These are phyloP conservation scores for Flaveria floridana DNA, from an alignment of 140 eudicot species.

Conservation along the genomic window DNA sequence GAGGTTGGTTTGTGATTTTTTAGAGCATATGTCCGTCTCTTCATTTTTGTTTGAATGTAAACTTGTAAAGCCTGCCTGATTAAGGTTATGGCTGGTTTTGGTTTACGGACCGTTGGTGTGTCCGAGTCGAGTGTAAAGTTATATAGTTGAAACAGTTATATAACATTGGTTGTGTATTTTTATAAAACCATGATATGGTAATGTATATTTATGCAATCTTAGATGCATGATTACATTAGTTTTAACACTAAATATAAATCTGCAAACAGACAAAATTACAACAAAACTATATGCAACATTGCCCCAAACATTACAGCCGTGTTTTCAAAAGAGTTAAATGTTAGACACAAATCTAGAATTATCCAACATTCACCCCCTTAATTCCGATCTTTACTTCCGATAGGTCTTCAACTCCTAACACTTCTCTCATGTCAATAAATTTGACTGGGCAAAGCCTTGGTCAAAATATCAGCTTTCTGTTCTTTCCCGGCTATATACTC, in stretches of 20 bases:
- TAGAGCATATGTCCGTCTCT: slow-evolving; percentile 22
- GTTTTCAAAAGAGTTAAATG: too few relatives aligned
- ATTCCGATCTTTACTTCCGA: too few relatives aligned
- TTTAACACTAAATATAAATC: not conserved
- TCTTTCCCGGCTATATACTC: too few relatives aligned
- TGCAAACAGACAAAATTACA: too few relatives aligned
- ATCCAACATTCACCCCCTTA: too few relatives aligned
- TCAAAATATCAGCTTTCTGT: too few relatives aligned
- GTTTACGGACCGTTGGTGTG: slow-evolving; percentile 28
- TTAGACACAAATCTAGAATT: too few relatives aligned
- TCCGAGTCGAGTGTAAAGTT: slow-evolving; percentile 35
- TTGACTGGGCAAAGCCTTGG: too few relatives aligned
- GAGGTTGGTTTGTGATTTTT: slow-evolving; percentile 20
- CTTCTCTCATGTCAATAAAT: too few relatives aligned
- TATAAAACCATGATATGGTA: slow-evolving; percentile 5
- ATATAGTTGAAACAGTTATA: slow-evolving; percentile 18
- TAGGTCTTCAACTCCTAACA: too few relatives aligned
- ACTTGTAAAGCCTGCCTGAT: slow-evolving; percentile 16
- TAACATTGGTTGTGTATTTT: not conserved
- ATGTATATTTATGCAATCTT: not conserved
- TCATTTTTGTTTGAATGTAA: slow-evolving; percentile 30
- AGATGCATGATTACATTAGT: not conserved
- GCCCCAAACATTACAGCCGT: too few relatives aligned
- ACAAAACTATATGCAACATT: too few relatives aligned
- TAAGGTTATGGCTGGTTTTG: slow-evolving; percentile 25